A percentile compares a stretch with the other conserved stretches of the same genome.
phyloP scores from a whole-genome alignment of 2,329 filamentous ascomycete genomes.

The Cytospora paraplurivora region DNA sequence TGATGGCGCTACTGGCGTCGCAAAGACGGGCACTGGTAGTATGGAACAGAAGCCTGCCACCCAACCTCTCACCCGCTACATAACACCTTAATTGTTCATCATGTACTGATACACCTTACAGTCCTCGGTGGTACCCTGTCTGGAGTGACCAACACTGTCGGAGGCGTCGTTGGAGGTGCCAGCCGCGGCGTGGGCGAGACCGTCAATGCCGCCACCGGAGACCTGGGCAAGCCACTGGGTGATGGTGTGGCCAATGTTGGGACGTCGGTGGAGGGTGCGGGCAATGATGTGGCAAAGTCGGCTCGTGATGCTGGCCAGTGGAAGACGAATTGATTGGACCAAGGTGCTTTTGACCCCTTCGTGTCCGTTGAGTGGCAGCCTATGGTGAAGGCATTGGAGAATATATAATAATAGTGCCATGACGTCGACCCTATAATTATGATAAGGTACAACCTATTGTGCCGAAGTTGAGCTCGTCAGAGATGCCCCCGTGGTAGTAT shows the following conservation, averaged over 20 bases:
- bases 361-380: too few relatives aligned
- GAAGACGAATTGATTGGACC: conserved; percentile 20
- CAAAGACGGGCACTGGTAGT: conserved; percentile 28
- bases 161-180: conserved; percentile 25
- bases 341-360: not conserved
- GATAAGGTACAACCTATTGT: too few relatives aligned
- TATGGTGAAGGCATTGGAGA: too few relatives aligned
- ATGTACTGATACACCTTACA: not conserved
- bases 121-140: conserved; percentile 24
- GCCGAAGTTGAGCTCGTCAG: too few relatives aligned
- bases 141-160: conserved; percentile 26
- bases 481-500: too few relatives aligned
- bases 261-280: conserved; percentile 21
- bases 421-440: too few relatives aligned
- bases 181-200: conserved; percentile 25
- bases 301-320: conserved; percentile 27
- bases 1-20: conserved; percentile 22
- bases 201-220: conserved; percentile 20
- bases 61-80: not conserved
- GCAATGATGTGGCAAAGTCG: conserved; percentile 20
- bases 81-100: too few relatives aligned
- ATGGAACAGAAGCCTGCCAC: not conserved
- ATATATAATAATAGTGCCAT: too few relatives aligned
- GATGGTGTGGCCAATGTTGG: conserved; percentile 27
- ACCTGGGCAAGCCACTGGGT: conserved; percentile 24